phyloP scores from a whole-genome alignment of 192 early-diverging fungal genomes.

The Coemansia sp. region DNA sequence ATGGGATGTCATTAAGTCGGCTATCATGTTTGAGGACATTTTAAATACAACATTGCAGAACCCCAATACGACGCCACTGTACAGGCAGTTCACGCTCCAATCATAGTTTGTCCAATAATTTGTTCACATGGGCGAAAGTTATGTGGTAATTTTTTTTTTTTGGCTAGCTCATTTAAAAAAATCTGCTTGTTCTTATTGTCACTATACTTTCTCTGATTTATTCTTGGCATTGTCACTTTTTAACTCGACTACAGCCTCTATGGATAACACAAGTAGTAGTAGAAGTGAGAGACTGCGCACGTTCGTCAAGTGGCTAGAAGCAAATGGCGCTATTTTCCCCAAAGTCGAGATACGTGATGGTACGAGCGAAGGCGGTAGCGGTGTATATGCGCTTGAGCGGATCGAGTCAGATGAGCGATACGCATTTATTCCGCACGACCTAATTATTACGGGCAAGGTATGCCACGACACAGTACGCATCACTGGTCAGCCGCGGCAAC shows the following conservation, averaged over 20 bases:
- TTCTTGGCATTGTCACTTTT: not conserved
- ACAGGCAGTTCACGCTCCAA: too few relatives aligned
- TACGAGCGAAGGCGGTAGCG: conserved; percentile 40
- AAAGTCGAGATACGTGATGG: conserved; percentile 37
- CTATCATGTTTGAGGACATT: too few relatives aligned
- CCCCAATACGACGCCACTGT: not conserved
- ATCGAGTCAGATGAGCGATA: conserved; percentile 54
- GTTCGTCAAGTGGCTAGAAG: conserved; percentile 49
- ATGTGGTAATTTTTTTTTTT: too few relatives aligned
- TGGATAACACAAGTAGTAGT: not conserved
- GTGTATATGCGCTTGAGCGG: conserved; percentile 52
- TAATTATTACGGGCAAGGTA: conserved; percentile 56
- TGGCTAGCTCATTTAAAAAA: too few relatives aligned
- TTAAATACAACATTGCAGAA: not conserved
- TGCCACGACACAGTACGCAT: conserved; percentile 31
- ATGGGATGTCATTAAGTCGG: too few relatives aligned
- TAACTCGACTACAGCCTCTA: not conserved
- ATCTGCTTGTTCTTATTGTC: not conserved
- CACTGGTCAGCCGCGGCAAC: conserved; percentile 10
- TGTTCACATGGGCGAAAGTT: too few relatives aligned
- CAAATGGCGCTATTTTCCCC: conserved; percentile 45
- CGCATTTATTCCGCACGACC: conserved; percentile 57
- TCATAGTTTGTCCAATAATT: too few relatives aligned
- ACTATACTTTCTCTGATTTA: not conserved
- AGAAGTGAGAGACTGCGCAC: conserved; percentile 11